Evolutionary conservation across 148 eudicot species (phyloP).

Genomic region (Pharnaceum exiguum): DNA sequence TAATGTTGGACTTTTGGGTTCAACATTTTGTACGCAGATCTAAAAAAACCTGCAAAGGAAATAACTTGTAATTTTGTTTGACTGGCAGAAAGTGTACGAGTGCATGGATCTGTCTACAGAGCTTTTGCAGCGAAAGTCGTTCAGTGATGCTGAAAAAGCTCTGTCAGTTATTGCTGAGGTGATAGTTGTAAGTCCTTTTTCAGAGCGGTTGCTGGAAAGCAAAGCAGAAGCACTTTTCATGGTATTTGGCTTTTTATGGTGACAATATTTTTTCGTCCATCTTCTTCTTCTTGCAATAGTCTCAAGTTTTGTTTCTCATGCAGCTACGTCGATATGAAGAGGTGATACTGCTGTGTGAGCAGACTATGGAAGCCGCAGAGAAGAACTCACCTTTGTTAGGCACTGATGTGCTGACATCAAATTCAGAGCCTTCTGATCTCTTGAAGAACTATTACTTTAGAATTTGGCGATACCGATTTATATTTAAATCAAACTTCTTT

Average conservation of each 20-base stretch:
- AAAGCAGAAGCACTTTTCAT: constrained; percentile 86
- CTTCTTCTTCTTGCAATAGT: background rate
- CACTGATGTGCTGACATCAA: constrained; percentile 23
- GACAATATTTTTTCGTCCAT: background rate
- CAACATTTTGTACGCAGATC: background rate
- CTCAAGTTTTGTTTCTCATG: constrained; percentile 9
- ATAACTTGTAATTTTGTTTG: background rate
- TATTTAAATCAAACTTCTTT: constrained; percentile 61
- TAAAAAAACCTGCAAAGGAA: background rate
- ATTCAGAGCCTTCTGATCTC: constrained; percentile 31
- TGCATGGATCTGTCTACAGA: constrained; percentile 60
- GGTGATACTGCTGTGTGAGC: constrained; percentile 66
- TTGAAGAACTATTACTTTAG: constrained; percentile 35
- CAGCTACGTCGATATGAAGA: constrained; percentile 84
- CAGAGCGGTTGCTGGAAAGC: constrained; percentile 68
- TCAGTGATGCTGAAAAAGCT: constrained; percentile 46
- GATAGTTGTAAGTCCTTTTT: constrained; percentile 58
- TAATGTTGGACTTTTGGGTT: background rate
- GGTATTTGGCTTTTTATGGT: constrained; percentile 40
- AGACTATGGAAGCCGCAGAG: constrained; percentile 57
- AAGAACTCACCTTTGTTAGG: constrained; percentile 29
- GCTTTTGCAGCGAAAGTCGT: constrained; percentile 43
- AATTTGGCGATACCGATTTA: constrained; percentile 50
- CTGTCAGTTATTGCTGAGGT: constrained; percentile 62
- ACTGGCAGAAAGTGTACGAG: constrained; percentile 65